phyloP scores from a whole-genome alignment of 768 basidiomycete genomes.

The Podaxis sp. region DNA sequence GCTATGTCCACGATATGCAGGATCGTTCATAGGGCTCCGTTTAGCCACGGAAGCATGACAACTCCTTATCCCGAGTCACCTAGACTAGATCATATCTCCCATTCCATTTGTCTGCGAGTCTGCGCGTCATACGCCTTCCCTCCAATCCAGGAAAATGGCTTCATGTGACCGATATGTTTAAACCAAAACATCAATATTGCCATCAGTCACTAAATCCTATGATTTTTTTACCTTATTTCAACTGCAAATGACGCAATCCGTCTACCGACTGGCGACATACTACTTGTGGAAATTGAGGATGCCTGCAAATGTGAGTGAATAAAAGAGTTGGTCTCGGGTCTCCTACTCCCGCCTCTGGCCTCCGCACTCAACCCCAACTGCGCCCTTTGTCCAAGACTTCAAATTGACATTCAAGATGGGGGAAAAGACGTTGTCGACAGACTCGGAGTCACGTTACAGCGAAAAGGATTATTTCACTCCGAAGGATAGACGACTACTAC shows the following conservation, averaged over 20 bases:
- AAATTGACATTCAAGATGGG: background rate
- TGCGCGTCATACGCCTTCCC: background rate
- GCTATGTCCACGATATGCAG: too few species aligned
- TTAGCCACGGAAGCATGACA: too few species aligned
- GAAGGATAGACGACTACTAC: conserved; percentile 31
- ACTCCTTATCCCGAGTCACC: too few species aligned
- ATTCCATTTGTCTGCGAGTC: too few species aligned
- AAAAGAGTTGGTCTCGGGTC: background rate
- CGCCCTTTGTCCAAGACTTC: background rate
- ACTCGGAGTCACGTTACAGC: conserved; percentile 9
- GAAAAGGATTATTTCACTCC: conserved; percentile 24
- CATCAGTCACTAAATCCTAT: background rate
- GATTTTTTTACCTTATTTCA: background rate
- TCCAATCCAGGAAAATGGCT: background rate
- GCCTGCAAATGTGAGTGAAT: background rate
- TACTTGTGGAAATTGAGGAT: background rate
- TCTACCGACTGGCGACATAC: background rate
- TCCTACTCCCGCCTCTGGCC: background rate
- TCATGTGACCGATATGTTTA: background rate
- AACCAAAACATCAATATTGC: background rate
- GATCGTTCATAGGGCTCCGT: too few species aligned
- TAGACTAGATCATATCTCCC: too few species aligned
- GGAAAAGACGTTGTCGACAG: background rate
- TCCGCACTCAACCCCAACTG: background rate
- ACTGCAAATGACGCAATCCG: conserved; percentile 1